Evolutionary conservation across 257 asterid genomes (phyloP).

Genomic region (Salvia hispanica): DNA sequence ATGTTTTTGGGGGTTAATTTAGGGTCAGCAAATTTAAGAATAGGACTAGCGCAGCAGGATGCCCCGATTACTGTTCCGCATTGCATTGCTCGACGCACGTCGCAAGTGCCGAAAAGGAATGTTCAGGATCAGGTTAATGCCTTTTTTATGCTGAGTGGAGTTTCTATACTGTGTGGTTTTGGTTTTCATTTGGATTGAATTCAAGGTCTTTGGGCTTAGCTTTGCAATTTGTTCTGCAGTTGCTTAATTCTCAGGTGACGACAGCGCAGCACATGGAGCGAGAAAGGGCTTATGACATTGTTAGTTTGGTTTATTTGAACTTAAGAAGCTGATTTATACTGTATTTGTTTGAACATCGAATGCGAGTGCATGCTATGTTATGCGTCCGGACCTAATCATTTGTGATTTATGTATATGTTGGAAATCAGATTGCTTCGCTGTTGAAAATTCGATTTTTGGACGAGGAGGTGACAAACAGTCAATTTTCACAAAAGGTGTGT

Average conservation of each 20-base stretch:
- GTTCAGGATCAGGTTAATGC: conserved; percentile 77
- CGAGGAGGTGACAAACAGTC: conserved; percentile 68
- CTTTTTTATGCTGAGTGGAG: not conserved
- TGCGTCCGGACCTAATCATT: not conserved
- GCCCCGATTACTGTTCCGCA: conserved; percentile 71
- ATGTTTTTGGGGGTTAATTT: conserved; percentile 16
- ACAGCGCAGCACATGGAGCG: conserved; percentile 93
- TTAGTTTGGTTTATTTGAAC: conserved; percentile 48
- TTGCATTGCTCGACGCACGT: conserved; percentile 83
- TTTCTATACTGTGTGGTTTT: not conserved
- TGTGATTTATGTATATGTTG: conserved; percentile 1
- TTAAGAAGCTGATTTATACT: not conserved
- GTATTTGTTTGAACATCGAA: not conserved
- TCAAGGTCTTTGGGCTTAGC: conserved; percentile 8
- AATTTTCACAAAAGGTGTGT: conserved; percentile 76
- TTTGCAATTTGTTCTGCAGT: conserved; percentile 43
- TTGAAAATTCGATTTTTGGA: conserved; percentile 86
- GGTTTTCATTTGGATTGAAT: not conserved
- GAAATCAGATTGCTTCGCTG: conserved; percentile 77
- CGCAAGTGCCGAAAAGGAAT: conserved; percentile 66
- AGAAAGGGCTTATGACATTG: conserved; percentile 95
- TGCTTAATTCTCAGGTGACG: conserved; percentile 91
- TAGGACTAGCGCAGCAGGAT: conserved; percentile 89
- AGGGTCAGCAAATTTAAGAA: conserved; percentile 83
- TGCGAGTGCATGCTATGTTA: conserved; percentile 20